A percentile compares a stretch with the other conserved stretches of the same genome.
Conservation (phyloP, 2,329 filamentous ascomycete genomes). For the Aspergillus puulaauensis region DNA sequence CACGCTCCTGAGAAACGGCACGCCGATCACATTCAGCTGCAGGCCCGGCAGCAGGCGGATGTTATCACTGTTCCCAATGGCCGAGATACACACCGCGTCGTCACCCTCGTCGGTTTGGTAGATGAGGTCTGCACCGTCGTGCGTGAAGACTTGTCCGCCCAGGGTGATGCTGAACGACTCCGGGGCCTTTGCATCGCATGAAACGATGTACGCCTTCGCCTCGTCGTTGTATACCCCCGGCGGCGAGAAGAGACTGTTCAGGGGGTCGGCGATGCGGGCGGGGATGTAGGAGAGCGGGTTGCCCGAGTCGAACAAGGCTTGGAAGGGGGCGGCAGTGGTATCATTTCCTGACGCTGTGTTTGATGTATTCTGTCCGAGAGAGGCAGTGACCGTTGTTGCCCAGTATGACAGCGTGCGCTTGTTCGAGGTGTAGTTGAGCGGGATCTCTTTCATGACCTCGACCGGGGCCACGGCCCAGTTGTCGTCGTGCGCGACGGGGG, state of each 20-base stretch:
- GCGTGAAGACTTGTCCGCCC: constrained; percentile 34
- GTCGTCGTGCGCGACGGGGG: constrained; percentile 40
- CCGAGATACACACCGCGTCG: constrained; percentile 18
- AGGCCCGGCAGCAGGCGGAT: constrained; percentile 29
- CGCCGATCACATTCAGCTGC: constrained; percentile 44
- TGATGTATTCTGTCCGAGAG: constrained; percentile 13
- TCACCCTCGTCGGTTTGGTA: constrained; percentile 19
- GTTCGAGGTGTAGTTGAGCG: constrained; percentile 23
- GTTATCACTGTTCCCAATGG: constrained; percentile 26
- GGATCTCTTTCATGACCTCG: constrained; percentile 27
- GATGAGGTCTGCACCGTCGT: constrained; percentile 32
- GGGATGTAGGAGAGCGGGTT: constrained; percentile 40
- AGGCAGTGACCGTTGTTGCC: constrained; percentile 35
- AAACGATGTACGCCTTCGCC: constrained; percentile 38
- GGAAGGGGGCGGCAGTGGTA: constrained; percentile 26
- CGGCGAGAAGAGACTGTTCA: constrained; percentile 46
- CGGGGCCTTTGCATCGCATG: constrained; percentile 45
- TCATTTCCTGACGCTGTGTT: constrained; percentile 5
- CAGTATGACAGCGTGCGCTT: constrained; percentile 38
- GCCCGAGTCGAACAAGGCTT: constrained; percentile 44
- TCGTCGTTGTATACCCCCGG: constrained; percentile 36
- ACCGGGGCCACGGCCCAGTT: constrained; percentile 39
- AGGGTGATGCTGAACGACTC: constrained; percentile 42
- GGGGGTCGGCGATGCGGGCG: constrained; percentile 34
- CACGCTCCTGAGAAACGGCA: constrained; percentile 52